These are phyloP conservation scores for Diplodia scrobiculata DNA, from an alignment of 2,329 filamentous ascomycete genomes.

Conservation along the genomic window DNA sequence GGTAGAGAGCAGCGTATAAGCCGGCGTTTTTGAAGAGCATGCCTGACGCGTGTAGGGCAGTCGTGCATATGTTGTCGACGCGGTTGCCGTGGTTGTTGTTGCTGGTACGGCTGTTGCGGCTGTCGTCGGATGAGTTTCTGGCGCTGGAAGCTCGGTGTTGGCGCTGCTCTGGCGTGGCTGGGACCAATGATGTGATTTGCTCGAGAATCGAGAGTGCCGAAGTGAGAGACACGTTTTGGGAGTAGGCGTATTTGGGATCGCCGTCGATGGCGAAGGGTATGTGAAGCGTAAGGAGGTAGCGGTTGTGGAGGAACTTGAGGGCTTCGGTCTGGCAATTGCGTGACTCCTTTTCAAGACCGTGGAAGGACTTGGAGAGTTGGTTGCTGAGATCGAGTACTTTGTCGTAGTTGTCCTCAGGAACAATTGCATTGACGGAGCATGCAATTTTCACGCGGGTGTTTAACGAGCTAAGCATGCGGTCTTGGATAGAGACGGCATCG, in stretches of 20 bases:
- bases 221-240: conserved; percentile 16
- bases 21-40: conserved; percentile 17
- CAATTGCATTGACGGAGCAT: conserved; percentile 11
- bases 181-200: background rate
- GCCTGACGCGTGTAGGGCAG: conserved; percentile 7
- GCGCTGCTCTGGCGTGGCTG: background rate
- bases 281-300: conserved; percentile 19
- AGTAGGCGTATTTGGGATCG: conserved; percentile 15
- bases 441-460: conserved; percentile 1
- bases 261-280: conserved; percentile 8
- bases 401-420: conserved; percentile 18
- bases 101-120: background rate
- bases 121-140: background rate
- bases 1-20: conserved; percentile 21
- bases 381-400: conserved; percentile 14
- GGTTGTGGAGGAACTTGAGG: conserved; percentile 9
- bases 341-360: background rate
- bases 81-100: background rate
- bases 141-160: background rate
- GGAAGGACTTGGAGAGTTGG: background rate
- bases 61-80: background rate
- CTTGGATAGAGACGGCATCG: conserved; percentile 4
- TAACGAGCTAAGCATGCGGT: conserved; percentile 12
- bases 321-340: background rate
- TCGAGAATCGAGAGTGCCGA: conserved; percentile 17